phyloP scores from a whole-genome alignment of 768 basidiomycete genomes.

The Tricholoma bakamatsutake region DNA sequence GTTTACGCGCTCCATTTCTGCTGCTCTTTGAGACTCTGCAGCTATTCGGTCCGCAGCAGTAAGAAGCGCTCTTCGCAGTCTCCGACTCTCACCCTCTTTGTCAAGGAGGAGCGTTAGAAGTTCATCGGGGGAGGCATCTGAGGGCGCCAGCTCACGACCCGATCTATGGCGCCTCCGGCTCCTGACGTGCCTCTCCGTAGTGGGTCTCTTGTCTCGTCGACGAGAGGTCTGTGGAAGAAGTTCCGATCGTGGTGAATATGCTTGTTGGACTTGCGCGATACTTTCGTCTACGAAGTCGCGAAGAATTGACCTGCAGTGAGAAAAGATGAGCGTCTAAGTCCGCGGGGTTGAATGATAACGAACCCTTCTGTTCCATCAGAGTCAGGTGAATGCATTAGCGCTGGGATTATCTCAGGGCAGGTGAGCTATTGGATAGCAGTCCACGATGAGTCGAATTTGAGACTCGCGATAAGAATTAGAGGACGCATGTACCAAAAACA shows the following conservation, averaged over 20 bases:
- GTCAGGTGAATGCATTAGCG: not conserved
- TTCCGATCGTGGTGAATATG: conserved; percentile 18
- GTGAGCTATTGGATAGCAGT: not conserved
- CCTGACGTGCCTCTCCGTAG: not conserved
- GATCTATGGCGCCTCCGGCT: conserved; percentile 3
- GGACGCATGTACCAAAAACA: not conserved
- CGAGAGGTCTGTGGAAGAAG: conserved; percentile 14
- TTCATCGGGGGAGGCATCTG: conserved; percentile 19
- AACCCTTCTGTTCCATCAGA: conserved; percentile 1
- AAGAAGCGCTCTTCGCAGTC: conserved; percentile 29
- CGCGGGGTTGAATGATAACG: not conserved
- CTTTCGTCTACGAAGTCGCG: not conserved
- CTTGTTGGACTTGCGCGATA: conserved; percentile 3
- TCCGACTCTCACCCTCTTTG: conserved; percentile 28
- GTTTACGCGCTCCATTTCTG: conserved; percentile 28
- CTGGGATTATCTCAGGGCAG: not conserved
- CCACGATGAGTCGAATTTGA: not conserved
- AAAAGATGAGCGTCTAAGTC: conserved; percentile 1
- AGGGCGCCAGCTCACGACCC: conserved; percentile 4
- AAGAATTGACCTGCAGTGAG: conserved; percentile 2
- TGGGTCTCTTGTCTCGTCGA: not conserved
- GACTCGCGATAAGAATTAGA: not conserved
- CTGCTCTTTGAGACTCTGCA: conserved; percentile 27
- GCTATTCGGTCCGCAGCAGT: conserved; percentile 30
- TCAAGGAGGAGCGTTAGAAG: conserved; percentile 26